phyloP scores from a whole-genome alignment of 371 early-diverging fungal species.

The Lichtheimia ramosa region DNA sequence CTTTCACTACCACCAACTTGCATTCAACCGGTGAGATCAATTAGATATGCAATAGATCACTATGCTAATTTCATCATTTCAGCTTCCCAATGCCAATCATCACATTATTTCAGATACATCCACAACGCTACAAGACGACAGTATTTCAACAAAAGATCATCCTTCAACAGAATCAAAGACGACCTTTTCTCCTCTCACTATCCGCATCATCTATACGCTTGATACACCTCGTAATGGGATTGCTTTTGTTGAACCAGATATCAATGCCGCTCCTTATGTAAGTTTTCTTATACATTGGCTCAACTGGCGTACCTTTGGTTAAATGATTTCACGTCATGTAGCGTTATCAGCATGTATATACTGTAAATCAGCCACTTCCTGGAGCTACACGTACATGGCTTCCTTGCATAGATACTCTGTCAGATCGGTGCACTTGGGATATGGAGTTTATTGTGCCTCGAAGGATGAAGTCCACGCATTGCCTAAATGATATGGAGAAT shows the following conservation, averaged over 20 bases:
- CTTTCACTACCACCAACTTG: constrained; percentile 59
- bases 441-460: constrained; percentile 79
- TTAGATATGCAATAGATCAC: neutral
- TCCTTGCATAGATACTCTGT: constrained; percentile 81
- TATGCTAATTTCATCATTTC: no score
- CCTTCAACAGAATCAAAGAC: neutral
- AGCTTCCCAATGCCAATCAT: no score
- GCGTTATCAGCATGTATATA: constrained; percentile 73
- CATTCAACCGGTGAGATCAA: constrained; percentile 33
- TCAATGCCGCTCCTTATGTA: constrained; percentile 59
- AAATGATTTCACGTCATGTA: constrained; percentile 14
- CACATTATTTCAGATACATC: no score
- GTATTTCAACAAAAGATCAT: no score
- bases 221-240: constrained; percentile 55
- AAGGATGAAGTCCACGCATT: constrained; percentile 21
- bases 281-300: constrained; percentile 6
- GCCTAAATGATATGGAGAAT: constrained; percentile 34
- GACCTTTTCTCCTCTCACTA: constrained; percentile 40
- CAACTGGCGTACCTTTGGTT: neutral
- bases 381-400: constrained; percentile 85
- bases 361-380: constrained; percentile 74
- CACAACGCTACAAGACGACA: no score
- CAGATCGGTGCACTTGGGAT: constrained; percentile 86
- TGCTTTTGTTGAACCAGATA: constrained; percentile 61
- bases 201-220: constrained; percentile 55